Evolutionary conservation across 176 grass and related monocot genomes (phyloP), one percentile per base, ranked within the genome.

Genomic region (Oryza brachyantha): DNA sequence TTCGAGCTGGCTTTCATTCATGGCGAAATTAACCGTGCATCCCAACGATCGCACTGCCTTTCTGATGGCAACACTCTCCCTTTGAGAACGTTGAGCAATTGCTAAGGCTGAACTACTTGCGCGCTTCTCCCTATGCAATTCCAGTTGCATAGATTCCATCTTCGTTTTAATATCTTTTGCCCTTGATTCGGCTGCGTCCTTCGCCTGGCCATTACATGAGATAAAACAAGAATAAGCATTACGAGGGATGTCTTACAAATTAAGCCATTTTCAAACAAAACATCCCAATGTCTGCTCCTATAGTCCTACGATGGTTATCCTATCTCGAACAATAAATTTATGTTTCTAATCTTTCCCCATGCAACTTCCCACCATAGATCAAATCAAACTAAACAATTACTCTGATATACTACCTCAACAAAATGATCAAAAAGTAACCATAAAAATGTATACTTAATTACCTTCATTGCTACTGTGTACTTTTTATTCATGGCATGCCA

Each of bases 1-100:
- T 58, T 89, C 84, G 22, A 71, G 62, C 72, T 84, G 68, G 22
- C 70, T 85, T 80, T 70, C 65, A 1, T 48, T 86, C 8, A 29
- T 52, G 39, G 78, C 91, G 73, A 99, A 86, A 63, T 93, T 85
- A 26, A 99, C 84, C 37, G 81, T 86, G 75, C 96, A 99, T 9
- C 92, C 96, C 74, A 99, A 85, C 65, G 88, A 86, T 78, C 93
- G 81, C 71, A 99, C 80, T 28, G 96, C 96, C 77, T 87, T 87
- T 88, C 81, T 91, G 70, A 99, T 93, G 64, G 88, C 88, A 41
- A 81, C 38, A 48, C 84, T 85, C 84, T 99, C 96, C 76, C 81
- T 86, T 62, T 43, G 84, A 71, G 84, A 83, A 66, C 54, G 76
- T 84, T 78, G 89, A 83, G 88, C 92, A 29, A 82, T 69, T 66